Evolutionary conservation across 2,329 filamentous ascomycete species (phyloP), one percentile per base, ranked within the genome.

Genomic region (Sphaerulina vaccinii): DNA sequence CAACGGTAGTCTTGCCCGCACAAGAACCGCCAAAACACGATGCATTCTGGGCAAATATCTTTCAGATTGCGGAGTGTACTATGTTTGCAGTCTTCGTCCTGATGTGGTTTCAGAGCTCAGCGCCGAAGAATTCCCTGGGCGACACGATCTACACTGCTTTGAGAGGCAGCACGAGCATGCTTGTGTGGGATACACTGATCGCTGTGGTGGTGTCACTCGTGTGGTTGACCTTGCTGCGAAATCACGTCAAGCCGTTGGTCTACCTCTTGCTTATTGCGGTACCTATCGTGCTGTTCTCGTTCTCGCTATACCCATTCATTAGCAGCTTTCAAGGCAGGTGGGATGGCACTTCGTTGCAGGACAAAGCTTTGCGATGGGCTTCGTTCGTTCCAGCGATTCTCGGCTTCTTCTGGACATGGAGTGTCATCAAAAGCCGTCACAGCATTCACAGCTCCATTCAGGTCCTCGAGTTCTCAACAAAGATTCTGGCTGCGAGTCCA

Each of bases 111-210:
- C 90, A 97, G 67, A 97, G 92, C 1, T 83, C 87, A 15, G 75
- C 85, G 1, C 86, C 87, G 4, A 87, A 87, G 65, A 80, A 80
- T 54, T 86, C 86, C 1, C 81, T 95, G 51, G 92, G 91, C 11
- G 93, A 99, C 70, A 96, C 92, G 1, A 90, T 99, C 52, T 99
- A 99, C 70, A 90, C 87, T 11, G 90, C 89, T 3, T 74, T 99
- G 29, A 86, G 88, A 62, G 84, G 85, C 44, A 96, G 91, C 0
- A 93, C 95, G 65, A 86, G 93, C 65, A 85, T 97, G 59, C 83
- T 99, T 36, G 88, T 89, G 1, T 83, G 93, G 46, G 95, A 97
- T 71, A 97, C 93, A 1, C 70, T 97, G 15, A 85, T 96, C n/a
- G 87, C 93, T 1, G 77, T 96, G 33, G 76, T 95, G 29, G 88